Conservation (phyloP, 2,329 filamentous ascomycete species). For the Alternaria triticina region DNA sequence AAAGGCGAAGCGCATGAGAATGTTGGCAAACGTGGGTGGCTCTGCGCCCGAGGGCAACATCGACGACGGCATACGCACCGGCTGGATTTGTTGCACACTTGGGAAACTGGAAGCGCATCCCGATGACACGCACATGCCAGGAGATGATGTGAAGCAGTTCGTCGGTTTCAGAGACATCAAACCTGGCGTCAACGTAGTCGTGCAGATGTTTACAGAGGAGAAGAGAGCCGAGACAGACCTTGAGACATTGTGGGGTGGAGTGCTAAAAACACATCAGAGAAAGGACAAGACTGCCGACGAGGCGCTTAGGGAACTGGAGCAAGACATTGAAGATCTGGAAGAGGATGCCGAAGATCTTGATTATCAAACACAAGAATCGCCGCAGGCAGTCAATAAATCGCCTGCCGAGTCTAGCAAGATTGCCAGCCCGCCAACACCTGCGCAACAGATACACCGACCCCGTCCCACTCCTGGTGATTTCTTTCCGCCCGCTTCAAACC, state of each 20-base stretch:
- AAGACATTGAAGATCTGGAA: conserved; percentile 30
- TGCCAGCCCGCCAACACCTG: conserved; percentile 8
- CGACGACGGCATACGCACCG: conserved; percentile 88
- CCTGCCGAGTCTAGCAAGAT: not conserved
- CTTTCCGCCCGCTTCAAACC: conserved; percentile 30
- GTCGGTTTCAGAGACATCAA: conserved; percentile 75
- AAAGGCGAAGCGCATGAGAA: conserved; percentile 79
- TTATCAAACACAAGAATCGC: not conserved
- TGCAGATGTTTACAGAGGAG: conserved; percentile 75
- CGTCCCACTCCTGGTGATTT: conserved; percentile 31
- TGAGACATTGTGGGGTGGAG: conserved; percentile 67
- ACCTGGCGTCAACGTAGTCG: conserved; percentile 67
- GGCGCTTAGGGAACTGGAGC: conserved; percentile 29
- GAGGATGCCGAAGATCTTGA: conserved; percentile 17
- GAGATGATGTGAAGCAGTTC: conserved; percentile 58
- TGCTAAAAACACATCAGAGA: conserved; percentile 52
- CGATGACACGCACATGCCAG: conserved; percentile 40
- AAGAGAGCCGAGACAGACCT: conserved; percentile 72
- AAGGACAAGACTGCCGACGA: conserved; percentile 45
- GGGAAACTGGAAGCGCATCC: conserved; percentile 69
- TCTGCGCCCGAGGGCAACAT: conserved; percentile 60
- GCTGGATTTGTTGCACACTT: conserved; percentile 95
- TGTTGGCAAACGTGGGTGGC: conserved; percentile 74
- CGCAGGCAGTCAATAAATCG: not conserved
- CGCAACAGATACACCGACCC: conserved; percentile 24